phyloP scores from a whole-genome alignment of 805 yeast species.

The Teunomyces cretensis region DNA sequence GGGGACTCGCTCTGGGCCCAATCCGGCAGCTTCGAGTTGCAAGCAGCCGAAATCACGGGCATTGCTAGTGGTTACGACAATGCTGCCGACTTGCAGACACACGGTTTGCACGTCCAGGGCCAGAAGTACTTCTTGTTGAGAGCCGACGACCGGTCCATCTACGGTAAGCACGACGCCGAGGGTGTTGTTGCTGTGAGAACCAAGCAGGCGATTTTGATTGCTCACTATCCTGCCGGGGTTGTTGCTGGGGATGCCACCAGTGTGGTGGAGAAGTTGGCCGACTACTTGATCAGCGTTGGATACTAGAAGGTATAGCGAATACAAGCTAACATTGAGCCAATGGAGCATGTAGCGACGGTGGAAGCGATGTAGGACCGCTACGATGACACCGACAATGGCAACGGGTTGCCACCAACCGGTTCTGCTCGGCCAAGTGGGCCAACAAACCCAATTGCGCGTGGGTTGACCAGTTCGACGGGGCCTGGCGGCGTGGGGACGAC shows the following conservation, averaged over 20 bases:
- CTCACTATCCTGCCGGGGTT: conserved; percentile 90
- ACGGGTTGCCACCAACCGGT: no score
- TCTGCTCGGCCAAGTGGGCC: no score
- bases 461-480: no score
- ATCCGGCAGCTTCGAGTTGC: conserved; percentile 63
- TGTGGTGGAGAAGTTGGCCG: conserved; percentile 94
- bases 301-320: conserved; percentile 45
- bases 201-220: conserved; percentile 85
- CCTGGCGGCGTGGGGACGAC: no score
- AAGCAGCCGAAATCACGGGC: conserved; percentile 67
- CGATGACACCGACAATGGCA: no score
- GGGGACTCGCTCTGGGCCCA: conserved; percentile 96
- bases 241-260: conserved; percentile 95
- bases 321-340: not conserved
- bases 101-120: conserved; percentile 82
- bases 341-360: no score
- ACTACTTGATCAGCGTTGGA: conserved; percentile 84
- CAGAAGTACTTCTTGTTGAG: conserved; percentile 84
- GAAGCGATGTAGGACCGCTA: no score
- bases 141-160: conserved; percentile 90
- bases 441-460: no score
- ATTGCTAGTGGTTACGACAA: conserved; percentile 80
- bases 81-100: conserved; percentile 75
- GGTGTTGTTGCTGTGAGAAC: conserved; percentile 93
- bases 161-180: conserved; percentile 85